Base-by-base conservation (phyloP, 352 stramenopile genomes). In the Globisporangium lucens region DNA sequence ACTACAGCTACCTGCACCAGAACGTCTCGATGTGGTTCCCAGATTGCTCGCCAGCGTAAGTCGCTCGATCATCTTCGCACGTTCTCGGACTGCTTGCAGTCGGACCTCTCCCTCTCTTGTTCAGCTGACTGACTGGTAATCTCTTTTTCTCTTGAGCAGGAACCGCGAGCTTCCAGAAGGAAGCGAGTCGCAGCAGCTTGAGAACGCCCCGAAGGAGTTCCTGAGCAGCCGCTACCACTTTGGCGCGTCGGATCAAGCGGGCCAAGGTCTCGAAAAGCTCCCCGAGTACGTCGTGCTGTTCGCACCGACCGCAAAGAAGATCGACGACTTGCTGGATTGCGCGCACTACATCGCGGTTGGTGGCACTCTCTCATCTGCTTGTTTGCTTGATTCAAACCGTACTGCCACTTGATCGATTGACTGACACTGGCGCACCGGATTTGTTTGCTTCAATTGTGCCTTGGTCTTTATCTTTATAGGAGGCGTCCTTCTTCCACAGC, bases 1-100 rank as follows among this genome's bases (percentile, higher is more conserved):
- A 94, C 71, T 96, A 92, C 79, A 95, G 85, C 71, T 90, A 91
- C 63, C 67, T 96, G 55, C 89, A 96, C 64, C 76, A 82, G 15
- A 94, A 94, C 51, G 72, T 90, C 3, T 83, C 87, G 24, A 90
- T 94, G 81, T 94, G 89, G 82, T 96, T 94, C 67, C 86, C 88
- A 0, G 85, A 94, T 41, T 96, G 89, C 60, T 91, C 89, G 4
- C 89, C 89, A 62, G 66, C 9, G 87, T 95, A 87, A 46, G 78
- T 56, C 24, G 36, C 63, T 24, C 61, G 12, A 24, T 10, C 30
- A 59, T 33, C 15, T 70, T 7, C 51, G 41, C 22, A 43, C 13
- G 36, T 52, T 38, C 13, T 9, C 17, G 36, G 20, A n/a, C 13
- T 58, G n/a, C 24, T 59, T n/a, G 20, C 43, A 38, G 12, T 57